These are phyloP conservation scores for Wakefieldia striispora DNA, from an alignment of 768 basidiomycete species.

Conservation along the genomic window DNA sequence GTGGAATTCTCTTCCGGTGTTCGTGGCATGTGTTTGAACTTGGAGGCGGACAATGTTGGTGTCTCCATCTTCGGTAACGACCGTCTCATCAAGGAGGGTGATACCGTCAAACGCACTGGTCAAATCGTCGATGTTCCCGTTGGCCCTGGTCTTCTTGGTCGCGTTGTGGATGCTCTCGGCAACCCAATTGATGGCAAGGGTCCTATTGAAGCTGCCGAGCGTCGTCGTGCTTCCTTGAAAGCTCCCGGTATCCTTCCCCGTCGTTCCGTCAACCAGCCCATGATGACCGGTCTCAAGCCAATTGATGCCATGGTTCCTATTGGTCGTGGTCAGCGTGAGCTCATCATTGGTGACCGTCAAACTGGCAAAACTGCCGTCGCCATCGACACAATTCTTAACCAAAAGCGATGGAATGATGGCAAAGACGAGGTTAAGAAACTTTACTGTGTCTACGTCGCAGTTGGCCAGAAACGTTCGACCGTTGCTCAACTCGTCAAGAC, in stretches of 20 bases:
- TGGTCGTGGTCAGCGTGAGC: conserved; percentile 99
- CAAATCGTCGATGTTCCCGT: conserved; percentile 99
- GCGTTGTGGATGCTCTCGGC: conserved; percentile 99
- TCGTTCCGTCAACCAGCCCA: conserved; percentile 99
- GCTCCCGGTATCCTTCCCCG: conserved; percentile 99
- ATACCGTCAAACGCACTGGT: conserved; percentile 99
- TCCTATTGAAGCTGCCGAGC: conserved; percentile 89
- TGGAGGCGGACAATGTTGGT: conserved; percentile 99
- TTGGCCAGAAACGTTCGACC: conserved; percentile 99
- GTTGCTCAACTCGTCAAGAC: conserved; percentile 99
- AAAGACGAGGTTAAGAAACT: conserved; percentile 96
- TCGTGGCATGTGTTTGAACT: conserved; percentile 99
- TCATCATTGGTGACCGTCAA: conserved; percentile 99
- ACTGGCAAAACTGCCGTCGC: conserved; percentile 99
- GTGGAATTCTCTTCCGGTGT: conserved; percentile 99
- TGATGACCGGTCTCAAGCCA: conserved; percentile 99
- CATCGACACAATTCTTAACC: conserved; percentile 99
- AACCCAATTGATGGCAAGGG: conserved; percentile 99
- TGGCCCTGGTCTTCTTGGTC: conserved; percentile 94
- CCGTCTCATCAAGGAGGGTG: conserved; percentile 99
- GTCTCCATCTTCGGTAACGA: conserved; percentile 99
- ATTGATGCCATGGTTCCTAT: conserved; percentile 99
- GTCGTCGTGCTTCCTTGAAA: conserved; percentile 97
- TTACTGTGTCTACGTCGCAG: conserved; percentile 99
- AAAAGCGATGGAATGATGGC: conserved; percentile 99